Percentiles rank a stretch among this genome's conserved stretches.
phyloP scores from a whole-genome alignment of 768 basidiomycete genomes.

The Suillus placidus region DNA sequence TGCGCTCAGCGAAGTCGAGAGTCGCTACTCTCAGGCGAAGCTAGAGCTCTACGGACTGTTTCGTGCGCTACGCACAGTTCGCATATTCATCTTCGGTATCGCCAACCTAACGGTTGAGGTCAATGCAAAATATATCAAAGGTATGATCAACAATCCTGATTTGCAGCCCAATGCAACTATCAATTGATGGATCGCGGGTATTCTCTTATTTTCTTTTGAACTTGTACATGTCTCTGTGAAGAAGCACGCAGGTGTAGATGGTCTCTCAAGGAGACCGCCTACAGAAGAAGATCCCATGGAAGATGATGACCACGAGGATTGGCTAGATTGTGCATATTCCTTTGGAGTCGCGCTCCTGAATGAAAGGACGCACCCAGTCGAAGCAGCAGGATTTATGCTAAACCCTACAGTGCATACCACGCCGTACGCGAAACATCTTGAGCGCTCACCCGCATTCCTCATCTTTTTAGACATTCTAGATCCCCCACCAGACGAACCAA shows the following conservation, averaged over 20 bases:
- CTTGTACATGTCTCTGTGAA: conserved; percentile 31
- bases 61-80: conserved; percentile 19
- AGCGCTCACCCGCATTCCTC: too few relatives aligned
- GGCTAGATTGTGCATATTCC: neutral
- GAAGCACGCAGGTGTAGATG: neutral
- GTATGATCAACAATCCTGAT: conserved; percentile 37
- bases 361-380: too few relatives aligned
- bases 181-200: conserved; percentile 30
- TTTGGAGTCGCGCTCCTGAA: neutral
- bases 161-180: conserved; percentile 34
- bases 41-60: conserved; percentile 29
- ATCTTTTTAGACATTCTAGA: too few relatives aligned
- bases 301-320: neutral
- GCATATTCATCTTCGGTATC: conserved; percentile 32
- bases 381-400: too few relatives aligned
- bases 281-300: neutral
- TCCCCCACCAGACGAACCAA: too few relatives aligned
- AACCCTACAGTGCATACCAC: too few relatives aligned
- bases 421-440: too few relatives aligned
- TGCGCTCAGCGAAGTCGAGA: conserved; percentile 31
- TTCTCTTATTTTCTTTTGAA: conserved; percentile 30
- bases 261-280: neutral
- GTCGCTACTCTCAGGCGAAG: conserved; percentile 25
- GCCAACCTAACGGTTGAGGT: conserved; percentile 29
- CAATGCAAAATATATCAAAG: conserved; percentile 35